A percentile compares a stretch with the other conserved stretches of the same genome.
phyloP scores from a whole-genome alignment of 2,329 filamentous ascomycete genomes.

The Epichloe gansuensis region DNA sequence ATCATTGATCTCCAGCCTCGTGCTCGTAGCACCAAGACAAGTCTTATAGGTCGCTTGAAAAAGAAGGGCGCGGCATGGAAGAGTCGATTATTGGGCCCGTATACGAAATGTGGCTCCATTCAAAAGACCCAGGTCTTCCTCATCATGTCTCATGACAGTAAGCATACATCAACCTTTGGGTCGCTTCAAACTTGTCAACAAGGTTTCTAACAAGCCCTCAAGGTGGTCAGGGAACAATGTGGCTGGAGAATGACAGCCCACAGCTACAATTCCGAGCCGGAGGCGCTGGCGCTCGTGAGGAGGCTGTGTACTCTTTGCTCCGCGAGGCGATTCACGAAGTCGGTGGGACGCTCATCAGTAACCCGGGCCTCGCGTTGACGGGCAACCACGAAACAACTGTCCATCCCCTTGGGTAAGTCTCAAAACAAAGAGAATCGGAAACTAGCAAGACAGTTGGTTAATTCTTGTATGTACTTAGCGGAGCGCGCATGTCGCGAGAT shows the following conservation, averaged over 20 bases:
- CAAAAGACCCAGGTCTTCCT: constrained; percentile 51
- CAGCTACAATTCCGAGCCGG: constrained; percentile 47
- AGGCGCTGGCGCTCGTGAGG: constrained; percentile 40
- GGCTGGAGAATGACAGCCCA: constrained; percentile 45
- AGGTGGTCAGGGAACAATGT: constrained; percentile 46
- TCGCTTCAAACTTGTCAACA: not conserved
- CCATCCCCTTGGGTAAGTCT: constrained; percentile 42
- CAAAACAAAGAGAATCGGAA: no score
- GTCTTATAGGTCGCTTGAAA: constrained; percentile 1
- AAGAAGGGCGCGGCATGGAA: constrained; percentile 17
- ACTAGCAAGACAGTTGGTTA: not conserved
- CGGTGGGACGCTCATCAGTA: constrained; percentile 46
- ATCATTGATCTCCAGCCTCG: constrained; percentile 34
- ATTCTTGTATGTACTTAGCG: constrained; percentile 23
- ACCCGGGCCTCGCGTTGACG: constrained; percentile 43
- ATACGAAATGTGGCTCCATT: constrained; percentile 40
- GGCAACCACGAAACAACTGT: constrained; percentile 48
- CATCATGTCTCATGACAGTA: constrained; percentile 53
- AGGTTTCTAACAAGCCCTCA: not conserved
- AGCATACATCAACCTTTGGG: constrained; percentile 5
- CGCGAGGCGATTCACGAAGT: constrained; percentile 41
- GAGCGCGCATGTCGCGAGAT: constrained; percentile 49
- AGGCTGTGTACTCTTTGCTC: constrained; percentile 37
- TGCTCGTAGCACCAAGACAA: constrained; percentile 23
- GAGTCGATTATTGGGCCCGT: constrained; percentile 46